Conservation (phyloP, 1,139 yeast species). For the Magnusiomyces ingens region DNA sequence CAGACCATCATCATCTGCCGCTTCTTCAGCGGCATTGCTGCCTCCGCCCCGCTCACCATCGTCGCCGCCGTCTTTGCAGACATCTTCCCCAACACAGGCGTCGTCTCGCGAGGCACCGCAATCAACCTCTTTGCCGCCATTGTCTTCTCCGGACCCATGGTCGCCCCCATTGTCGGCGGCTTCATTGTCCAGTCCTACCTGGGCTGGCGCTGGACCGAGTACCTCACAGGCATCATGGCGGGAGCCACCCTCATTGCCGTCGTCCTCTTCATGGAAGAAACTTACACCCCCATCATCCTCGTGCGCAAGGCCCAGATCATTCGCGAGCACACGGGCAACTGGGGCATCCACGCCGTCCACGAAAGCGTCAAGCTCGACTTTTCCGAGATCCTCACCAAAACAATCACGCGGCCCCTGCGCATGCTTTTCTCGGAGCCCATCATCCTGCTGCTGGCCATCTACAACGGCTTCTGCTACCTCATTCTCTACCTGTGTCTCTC, state of each 20-base stretch:
- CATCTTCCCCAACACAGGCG: constrained; percentile 45
- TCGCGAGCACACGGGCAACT: constrained; percentile 47
- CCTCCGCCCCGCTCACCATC: constrained; percentile 75
- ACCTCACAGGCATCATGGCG: constrained; percentile 48
- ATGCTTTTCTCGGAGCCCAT: constrained; percentile 73
- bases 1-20: constrained; percentile 69
- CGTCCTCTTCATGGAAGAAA: constrained; percentile 40
- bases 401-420: constrained; percentile 58
- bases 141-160: constrained; percentile 67
- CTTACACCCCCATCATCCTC: constrained; percentile 42
- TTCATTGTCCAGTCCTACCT: constrained; percentile 33
- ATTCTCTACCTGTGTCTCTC: constrained; percentile 72
- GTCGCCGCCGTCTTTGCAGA: constrained; percentile 83
- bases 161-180: constrained; percentile 53
- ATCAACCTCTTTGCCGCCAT: constrained; percentile 55
- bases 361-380: constrained; percentile 48
- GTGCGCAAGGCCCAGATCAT: constrained; percentile 40
- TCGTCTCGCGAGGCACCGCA: constrained; percentile 56
- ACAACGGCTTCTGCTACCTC: constrained; percentile 81
- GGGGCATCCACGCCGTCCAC: constrained; percentile 84
- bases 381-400: constrained; percentile 50
- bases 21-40: constrained; percentile 68
- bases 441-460: constrained; percentile 57
- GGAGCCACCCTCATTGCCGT: constrained; percentile 32
- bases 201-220: constrained; percentile 57